These are phyloP conservation scores for Fraxinus anomala DNA, from an alignment of 257 asterid genomes.

Conservation along the genomic window DNA sequence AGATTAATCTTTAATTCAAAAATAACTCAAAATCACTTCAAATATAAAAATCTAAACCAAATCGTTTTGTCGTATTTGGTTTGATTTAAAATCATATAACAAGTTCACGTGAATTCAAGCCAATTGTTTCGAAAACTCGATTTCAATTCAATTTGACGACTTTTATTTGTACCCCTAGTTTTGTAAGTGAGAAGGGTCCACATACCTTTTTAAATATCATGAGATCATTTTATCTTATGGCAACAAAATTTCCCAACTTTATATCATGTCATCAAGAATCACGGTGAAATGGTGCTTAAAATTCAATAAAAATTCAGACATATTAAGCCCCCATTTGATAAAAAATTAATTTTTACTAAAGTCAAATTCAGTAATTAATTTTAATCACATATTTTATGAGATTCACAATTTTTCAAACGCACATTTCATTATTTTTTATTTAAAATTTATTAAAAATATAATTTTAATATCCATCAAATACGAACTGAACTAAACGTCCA, in stretches of 20 bases:
- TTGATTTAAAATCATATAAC: no score
- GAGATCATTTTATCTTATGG: not conserved
- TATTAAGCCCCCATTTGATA: not conserved
- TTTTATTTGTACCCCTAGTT: not conserved
- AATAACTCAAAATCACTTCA: no score
- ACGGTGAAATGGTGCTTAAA: constrained; percentile 31
- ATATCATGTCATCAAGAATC: not conserved
- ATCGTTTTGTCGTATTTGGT: no score
- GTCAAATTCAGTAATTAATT: no score
- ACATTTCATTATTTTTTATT: no score
- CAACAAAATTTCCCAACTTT: not conserved
- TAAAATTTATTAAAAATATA: no score
- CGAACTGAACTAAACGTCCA: not conserved
- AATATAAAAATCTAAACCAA: no score
- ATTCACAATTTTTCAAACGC: no score
- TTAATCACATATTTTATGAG: no score
- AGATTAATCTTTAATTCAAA: no score
- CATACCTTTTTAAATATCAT: not conserved
- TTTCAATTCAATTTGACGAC: not conserved
- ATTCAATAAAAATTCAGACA: constrained; percentile 18
- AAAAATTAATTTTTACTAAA: not conserved
- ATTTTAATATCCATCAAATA: no score
- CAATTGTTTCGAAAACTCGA: not conserved
- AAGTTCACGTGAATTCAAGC: not conserved
- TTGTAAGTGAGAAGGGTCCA: not conserved